Base-by-base conservation (phyloP, 768 basidiomycete species). In the Pleurotus sapidus region DNA sequence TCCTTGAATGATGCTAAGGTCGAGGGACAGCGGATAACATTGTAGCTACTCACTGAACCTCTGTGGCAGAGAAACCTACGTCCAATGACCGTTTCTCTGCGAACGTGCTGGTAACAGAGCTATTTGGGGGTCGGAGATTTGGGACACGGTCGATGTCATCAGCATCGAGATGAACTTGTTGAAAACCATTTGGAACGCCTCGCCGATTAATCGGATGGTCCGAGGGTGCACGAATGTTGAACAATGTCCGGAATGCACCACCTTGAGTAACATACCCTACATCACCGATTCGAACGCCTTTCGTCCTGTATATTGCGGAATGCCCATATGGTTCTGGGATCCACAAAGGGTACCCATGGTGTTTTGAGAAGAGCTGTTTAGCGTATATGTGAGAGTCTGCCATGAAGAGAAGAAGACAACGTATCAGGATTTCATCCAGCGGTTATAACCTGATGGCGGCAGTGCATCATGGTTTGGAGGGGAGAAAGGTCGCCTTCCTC, bases 271-370 rank as follows among this genome's bases (percentile, higher is more conserved):
- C 55, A 46, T 62, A 55, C 34, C 63, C 61, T 9, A 66, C 63
- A 50, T 67, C 64, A 40, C 67, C 67, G 15, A 68, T 58, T 45
- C 60, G 51, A 25, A 68, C 61, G 18, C 65, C 64, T 48, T 60
- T 59, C 18, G 55, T 57, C 46, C 62, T 60, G 58, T 68, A 65
- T 9, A 53, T 45, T 3, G 56, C 53, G n/a, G 65, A 63, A 30
- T 58, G 63, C 18, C 55, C 61, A 20, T 65, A 65, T 14, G 66
- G 67, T 46, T 73, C 69, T 34, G 73, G 73, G 5, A 64, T 62
- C 69, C 69, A 72, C 38, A 71, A 46, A 3, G 69, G 73, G 56
- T 71, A 69, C 2, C 72, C 72, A 5, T 68, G 65, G 5, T 20
- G 34, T 30, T 49, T 40, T n/a, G 47, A 37, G 27, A 59, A 47